Evolutionary conservation across 306 rosid species (phyloP).

Genomic region (Inga laurina): DNA sequence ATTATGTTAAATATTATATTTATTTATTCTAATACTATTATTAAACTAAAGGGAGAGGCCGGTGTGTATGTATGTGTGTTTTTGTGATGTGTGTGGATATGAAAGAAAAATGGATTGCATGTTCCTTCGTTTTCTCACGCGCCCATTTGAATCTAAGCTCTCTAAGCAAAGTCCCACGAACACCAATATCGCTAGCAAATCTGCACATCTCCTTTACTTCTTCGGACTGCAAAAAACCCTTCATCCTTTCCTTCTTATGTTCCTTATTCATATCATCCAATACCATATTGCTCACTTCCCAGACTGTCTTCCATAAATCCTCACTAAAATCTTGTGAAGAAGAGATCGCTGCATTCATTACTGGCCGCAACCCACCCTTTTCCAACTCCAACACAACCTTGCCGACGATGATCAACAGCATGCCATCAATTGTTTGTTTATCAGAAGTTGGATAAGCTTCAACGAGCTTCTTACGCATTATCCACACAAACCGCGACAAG

Average conservation of each 20-base stretch:
- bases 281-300: slow-evolving; percentile 87
- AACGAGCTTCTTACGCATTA: slow-evolving; percentile 60
- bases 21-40: too few species aligned
- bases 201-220: slow-evolving; percentile 89
- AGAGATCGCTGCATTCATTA: slow-evolving; percentile 24
- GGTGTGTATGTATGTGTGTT: too few species aligned
- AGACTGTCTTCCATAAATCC: slow-evolving; percentile 87
- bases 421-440: slow-evolving; percentile 59
- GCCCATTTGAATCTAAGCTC: slow-evolving; percentile 98
- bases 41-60: too few species aligned
- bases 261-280: slow-evolving; percentile 81
- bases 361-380: slow-evolving; percentile 42
- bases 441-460: slow-evolving; percentile 55
- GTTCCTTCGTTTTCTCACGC: slow-evolving; percentile 81
- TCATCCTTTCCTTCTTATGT: slow-evolving; percentile 78
- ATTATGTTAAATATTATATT: too few species aligned
- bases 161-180: slow-evolving; percentile 80
- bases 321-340: slow-evolving; percentile 67
- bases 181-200: slow-evolving; percentile 86
- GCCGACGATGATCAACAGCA: slow-evolving; percentile 64
- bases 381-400: slow-evolving; percentile 71
- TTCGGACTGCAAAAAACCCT: slow-evolving; percentile 67
- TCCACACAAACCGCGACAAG: slow-evolving; percentile 77
- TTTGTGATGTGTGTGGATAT: too few species aligned
- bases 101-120: too few species aligned